Evolutionary conservation across 1,139 yeast genomes (phyloP), one percentile per base, ranked within the genome.

Genomic region (Suhomyces coccinellae): DNA sequence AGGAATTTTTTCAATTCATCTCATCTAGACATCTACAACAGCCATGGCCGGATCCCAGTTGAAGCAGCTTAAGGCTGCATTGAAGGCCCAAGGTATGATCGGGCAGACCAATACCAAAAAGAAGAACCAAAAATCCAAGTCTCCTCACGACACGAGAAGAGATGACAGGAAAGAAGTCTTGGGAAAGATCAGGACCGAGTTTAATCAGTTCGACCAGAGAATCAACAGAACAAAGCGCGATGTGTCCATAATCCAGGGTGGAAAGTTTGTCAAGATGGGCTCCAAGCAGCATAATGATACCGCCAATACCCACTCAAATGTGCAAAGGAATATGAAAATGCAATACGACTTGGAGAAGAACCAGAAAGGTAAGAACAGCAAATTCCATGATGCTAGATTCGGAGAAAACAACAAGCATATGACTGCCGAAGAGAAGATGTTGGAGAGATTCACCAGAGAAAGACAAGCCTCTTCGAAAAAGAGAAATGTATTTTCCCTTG

Each of bases 371-470:
- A 85, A 80, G 60, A 82, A 78, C 27, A 97, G 98, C 41, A 90
- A 89, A 3, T 59, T 95, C 15, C 64, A 82, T 4, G 99, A 95
- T 71, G 77, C 89, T 55, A 82, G 99, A 66, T 93, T 95, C 65
- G 99, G 99, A 62, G 99, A 93, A 61, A 79, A 81, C 56, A 84
- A 88, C 65, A 71, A 78, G 30, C 69, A 76, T 40, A 61, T 95
- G 73, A 80, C 85, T 16, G 83, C 83, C 12, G 99, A 95, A 65
- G 97, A 93, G 58, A 88, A 87, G 63, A 91, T 91, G 97, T 78
- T 93, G 67, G 96, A 87, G 59, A 83, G 99, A 69, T 95, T 89
- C 68, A 87, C 97, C 1, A 79, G 84, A 48, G 99, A 93, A 71
- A 79, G 88, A 62, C 95, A 87, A 62, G 59, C 72, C 22, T 75